A percentile compares a stretch with the other conserved stretches of the same genome.
These are phyloP conservation scores for Lipomyces mesembrius DNA, from an alignment of 805 yeast species.

Conservation along the genomic window DNA sequence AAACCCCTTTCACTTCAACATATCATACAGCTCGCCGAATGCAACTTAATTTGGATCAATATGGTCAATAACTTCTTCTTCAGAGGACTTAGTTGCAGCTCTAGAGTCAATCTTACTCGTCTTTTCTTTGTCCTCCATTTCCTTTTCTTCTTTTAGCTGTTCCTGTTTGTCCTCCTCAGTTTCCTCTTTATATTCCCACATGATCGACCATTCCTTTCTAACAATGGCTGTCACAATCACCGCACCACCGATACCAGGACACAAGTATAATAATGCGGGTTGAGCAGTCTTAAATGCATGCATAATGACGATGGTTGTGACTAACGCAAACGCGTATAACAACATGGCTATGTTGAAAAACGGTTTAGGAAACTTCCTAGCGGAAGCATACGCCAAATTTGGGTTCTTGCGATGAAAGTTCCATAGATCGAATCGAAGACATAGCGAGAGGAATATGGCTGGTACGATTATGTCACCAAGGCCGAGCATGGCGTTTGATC, in stretches of 20 bases:
- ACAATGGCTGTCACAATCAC: conserved; percentile 19
- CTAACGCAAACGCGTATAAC: conserved; percentile 56
- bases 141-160: conserved; percentile 40
- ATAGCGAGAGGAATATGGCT: conserved; percentile 57
- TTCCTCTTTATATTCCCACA: conserved; percentile 34
- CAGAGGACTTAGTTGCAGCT: background rate
- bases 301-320: conserved; percentile 51
- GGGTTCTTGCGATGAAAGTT: conserved; percentile 47
- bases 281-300: conserved; percentile 55
- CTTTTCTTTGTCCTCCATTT: conserved; percentile 5
- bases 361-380: conserved; percentile 48
- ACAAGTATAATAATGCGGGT: conserved; percentile 69
- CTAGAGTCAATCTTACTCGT: background rate
- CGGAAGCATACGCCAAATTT: conserved; percentile 39
- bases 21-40: background rate
- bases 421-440: conserved; percentile 59
- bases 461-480: conserved; percentile 71
- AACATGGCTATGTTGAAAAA: conserved; percentile 55
- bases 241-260: conserved; percentile 50
- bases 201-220: conserved; percentile 19
- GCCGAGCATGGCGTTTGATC: conserved; percentile 52
- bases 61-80: conserved; percentile 3
- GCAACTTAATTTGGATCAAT: background rate
- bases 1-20: background rate
- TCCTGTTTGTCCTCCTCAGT: conserved; percentile 25